Conservation (phyloP, 2,329 filamentous ascomycete genomes). For the Claviceps humidiphila region DNA sequence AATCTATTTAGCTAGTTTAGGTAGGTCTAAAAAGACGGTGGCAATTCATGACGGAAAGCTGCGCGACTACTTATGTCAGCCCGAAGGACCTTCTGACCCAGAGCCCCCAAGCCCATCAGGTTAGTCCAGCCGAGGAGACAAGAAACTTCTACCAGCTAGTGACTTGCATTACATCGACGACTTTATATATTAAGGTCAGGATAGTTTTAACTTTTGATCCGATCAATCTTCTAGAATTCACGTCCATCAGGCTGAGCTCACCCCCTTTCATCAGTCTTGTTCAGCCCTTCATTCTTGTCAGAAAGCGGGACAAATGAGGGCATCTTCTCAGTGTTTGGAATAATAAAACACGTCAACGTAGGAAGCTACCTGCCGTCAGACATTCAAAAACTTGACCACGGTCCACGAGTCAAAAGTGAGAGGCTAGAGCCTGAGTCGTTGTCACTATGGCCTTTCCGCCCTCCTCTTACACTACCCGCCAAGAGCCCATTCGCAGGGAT, state of each 20-base stretch:
- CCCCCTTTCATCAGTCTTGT: not conserved
- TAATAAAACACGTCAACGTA: not conserved
- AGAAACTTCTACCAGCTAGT: not conserved
- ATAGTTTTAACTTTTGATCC: too few species aligned
- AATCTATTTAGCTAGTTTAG: not conserved
- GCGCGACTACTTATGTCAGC: not conserved
- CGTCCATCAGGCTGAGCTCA: not conserved
- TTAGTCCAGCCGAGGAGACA: not conserved
- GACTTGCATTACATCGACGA: not conserved
- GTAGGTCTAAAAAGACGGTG: not conserved
- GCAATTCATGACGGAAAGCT: not conserved
- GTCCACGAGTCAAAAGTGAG: not conserved
- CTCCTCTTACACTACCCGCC: not conserved
- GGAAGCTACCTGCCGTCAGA: not conserved
- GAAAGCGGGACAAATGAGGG: not conserved
- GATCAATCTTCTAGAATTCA: not conserved
- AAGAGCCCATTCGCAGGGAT: slow-evolving; percentile 3
- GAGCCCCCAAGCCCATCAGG: not conserved
- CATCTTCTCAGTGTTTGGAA: not conserved
- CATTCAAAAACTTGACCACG: not conserved
- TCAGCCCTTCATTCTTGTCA: not conserved
- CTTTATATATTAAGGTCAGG: not conserved
- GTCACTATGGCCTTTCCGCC: slow-evolving; percentile 3
- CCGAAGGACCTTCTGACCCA: not conserved
- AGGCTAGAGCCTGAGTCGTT: not conserved